Conservation (phyloP, 768 basidiomycete genomes). For the Leccinum longicurvipes region DNA sequence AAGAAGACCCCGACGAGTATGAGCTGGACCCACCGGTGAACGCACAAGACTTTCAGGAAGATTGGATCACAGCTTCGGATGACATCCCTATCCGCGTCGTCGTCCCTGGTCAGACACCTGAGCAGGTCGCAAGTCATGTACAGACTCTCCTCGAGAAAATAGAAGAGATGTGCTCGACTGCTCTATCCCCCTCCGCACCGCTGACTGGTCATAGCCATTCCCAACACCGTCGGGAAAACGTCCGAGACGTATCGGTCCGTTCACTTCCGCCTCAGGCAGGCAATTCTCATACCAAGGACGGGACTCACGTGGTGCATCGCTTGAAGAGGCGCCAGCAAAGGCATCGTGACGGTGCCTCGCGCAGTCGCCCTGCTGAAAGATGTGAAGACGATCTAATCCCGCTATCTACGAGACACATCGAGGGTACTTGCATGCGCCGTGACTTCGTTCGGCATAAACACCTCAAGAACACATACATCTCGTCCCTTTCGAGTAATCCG, state of each 20-base stretch:
- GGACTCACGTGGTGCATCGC: background rate
- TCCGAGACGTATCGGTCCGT: background rate
- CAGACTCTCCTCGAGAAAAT: constrained; percentile 19
- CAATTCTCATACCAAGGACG: constrained; percentile 6
- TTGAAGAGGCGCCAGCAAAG: constrained; percentile 9
- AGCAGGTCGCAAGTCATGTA: constrained; percentile 21
- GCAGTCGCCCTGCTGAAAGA: constrained; percentile 3
- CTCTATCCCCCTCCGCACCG: background rate
- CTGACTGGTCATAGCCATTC: background rate
- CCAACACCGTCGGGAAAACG: constrained; percentile 1
- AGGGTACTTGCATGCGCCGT: constrained; percentile 24
- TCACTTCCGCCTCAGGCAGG: background rate
- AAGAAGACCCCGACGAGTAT: constrained; percentile 33
- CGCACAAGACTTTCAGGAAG: constrained; percentile 30
- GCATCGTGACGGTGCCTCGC: background rate
- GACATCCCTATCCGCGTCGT: constrained; percentile 33
- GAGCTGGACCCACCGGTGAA: constrained; percentile 31
- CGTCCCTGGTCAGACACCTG: constrained; percentile 34
- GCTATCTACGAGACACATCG: constrained; percentile 22
- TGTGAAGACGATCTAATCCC: constrained; percentile 22
- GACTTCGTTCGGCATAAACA: constrained; percentile 27
- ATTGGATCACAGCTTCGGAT: constrained; percentile 37
- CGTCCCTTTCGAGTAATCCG: constrained; percentile 19
- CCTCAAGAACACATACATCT: constrained; percentile 30
- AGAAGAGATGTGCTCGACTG: constrained; percentile 12